A percentile compares a stretch with the other conserved stretches of the same genome.
Evolutionary conservation across 2,329 filamentous ascomycete species (phyloP).

Genomic region (Paecilomyces niveus): DNA sequence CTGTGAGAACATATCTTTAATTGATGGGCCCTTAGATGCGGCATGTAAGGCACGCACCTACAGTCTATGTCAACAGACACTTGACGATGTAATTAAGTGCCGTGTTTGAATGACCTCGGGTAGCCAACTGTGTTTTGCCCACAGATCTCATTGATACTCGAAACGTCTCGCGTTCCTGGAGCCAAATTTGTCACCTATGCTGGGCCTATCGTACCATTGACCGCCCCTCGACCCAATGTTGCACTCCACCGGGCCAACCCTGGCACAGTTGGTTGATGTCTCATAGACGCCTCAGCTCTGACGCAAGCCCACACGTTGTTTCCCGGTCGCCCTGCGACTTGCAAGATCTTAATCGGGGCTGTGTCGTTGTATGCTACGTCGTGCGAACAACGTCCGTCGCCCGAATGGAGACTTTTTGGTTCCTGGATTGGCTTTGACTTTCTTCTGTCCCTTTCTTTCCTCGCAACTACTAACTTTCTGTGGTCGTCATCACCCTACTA

Average conservation of each 20-base stretch:
- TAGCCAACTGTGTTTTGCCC: background rate
- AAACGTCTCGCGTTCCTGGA: background rate
- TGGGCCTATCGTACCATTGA: background rate
- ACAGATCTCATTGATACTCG: background rate
- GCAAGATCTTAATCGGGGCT: background rate
- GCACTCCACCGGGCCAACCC: background rate
- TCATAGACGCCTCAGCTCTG: background rate
- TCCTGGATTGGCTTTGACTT: background rate
- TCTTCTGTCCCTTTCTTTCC: background rate
- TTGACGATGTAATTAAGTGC: no score
- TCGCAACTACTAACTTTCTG: background rate
- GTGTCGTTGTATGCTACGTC: background rate
- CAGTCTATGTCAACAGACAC: background rate
- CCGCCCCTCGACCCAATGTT: no score
- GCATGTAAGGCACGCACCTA: background rate
- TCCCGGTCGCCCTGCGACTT: background rate
- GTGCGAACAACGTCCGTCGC: background rate
- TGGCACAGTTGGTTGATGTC: background rate
- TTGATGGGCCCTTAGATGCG: background rate
- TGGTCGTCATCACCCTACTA: background rate
- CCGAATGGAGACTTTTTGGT: background rate
- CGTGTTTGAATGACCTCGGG: background rate
- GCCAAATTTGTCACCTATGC: background rate
- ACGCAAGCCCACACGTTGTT: background rate
- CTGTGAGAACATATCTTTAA: background rate